Percentiles rank a stretch among this genome's conserved stretches.
phyloP scores from a whole-genome alignment of 192 early-diverging fungal genomes.

The Globomyces pollinis-pini region DNA sequence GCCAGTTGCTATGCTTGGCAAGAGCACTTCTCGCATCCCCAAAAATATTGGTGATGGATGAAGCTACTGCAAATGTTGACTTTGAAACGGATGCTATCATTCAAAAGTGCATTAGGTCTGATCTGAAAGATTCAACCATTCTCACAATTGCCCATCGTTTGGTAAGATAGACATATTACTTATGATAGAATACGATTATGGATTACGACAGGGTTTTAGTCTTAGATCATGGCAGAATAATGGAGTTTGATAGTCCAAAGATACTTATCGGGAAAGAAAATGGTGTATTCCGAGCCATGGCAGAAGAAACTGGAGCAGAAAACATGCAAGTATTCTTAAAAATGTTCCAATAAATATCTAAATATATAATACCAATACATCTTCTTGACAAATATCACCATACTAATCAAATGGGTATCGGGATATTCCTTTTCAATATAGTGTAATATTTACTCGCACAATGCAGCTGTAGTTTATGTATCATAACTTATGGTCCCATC shows the following conservation, averaged over 20 bases:
- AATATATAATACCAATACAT: too few species aligned
- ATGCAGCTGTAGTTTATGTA: too few species aligned
- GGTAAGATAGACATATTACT: background rate
- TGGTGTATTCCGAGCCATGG: slow-evolving; percentile 6
- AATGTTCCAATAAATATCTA: too few species aligned
- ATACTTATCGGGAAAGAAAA: slow-evolving; percentile 27
- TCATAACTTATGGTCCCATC: too few species aligned
- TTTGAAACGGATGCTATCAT: slow-evolving; percentile 60
- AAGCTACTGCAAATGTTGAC: slow-evolving; percentile 55
- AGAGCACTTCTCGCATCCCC: slow-evolving; percentile 43
- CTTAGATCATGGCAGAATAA: slow-evolving; percentile 52
- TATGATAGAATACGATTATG: slow-evolving; percentile 35
- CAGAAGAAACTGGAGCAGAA: background rate
- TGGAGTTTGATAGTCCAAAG: slow-evolving; percentile 55
- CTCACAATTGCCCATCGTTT: slow-evolving; percentile 54
- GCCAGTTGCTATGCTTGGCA: slow-evolving; percentile 49
- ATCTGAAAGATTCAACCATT: slow-evolving; percentile 52
- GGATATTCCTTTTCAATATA: too few species aligned
- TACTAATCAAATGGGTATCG: too few species aligned
- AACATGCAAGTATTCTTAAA: background rate
- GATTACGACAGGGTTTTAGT: slow-evolving; percentile 66
- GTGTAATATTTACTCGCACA: too few species aligned
- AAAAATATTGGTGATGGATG: slow-evolving; percentile 45
- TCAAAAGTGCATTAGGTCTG: slow-evolving; percentile 51
- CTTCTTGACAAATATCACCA: too few species aligned